phyloP scores from a whole-genome alignment of 345 rosid genomes.

The Brassica incana region DNA sequence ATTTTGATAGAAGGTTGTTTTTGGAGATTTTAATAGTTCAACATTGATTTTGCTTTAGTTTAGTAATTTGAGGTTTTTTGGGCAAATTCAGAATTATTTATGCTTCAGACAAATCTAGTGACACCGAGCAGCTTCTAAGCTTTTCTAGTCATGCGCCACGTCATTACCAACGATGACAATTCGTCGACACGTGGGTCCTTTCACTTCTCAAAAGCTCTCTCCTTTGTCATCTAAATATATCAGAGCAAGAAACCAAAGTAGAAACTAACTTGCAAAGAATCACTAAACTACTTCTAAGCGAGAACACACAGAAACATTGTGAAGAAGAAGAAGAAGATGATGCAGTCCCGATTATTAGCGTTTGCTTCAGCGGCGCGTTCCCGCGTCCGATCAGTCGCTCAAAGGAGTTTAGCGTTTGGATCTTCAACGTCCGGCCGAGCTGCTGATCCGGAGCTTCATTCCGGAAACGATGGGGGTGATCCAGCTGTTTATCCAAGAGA shows the following conservation, averaged over 20 bases:
- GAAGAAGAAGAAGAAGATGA: slow-evolving; percentile 22
- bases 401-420: slow-evolving; percentile 35
- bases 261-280: neutral
- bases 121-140: slow-evolving; percentile 33
- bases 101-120: neutral
- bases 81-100: neutral
- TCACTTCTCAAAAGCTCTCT: neutral
- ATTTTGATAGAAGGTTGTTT: neutral
- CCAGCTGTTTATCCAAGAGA: slow-evolving; percentile 48
- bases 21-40: neutral
- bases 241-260: neutral
- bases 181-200: slow-evolving; percentile 14
- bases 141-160: slow-evolving; percentile 23
- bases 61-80: neutral
- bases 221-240: neutral
- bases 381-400: slow-evolving; percentile 7
- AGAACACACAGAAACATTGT: neutral
- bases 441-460: slow-evolving; percentile 45
- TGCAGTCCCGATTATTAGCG: slow-evolving; percentile 48
- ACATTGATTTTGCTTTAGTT: neutral
- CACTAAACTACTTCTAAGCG: neutral
- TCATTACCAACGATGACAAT: neutral
- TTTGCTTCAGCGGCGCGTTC: slow-evolving; percentile 32
- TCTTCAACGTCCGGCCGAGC: slow-evolving; percentile 44
- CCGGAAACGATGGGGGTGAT: slow-evolving; percentile 44